phyloP scores from a whole-genome alignment of 352 stramenopile genomes.

The Phytophthora syringae region DNA sequence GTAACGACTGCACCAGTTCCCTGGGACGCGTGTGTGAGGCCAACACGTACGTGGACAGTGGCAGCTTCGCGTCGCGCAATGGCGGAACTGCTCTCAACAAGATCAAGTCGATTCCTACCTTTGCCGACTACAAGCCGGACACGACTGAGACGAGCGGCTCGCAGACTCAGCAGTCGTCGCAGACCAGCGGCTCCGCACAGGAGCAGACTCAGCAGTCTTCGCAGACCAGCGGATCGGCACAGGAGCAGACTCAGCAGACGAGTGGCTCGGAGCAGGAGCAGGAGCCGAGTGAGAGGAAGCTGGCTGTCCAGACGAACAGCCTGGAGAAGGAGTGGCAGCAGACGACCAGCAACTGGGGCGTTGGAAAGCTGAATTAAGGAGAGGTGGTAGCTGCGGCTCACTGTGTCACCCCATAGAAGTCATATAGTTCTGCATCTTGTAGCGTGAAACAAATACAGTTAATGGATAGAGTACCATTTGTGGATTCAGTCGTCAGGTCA shows the following conservation, averaged over 20 bases:
- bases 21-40: slow-evolving; percentile 22
- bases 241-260: neutral
- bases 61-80: slow-evolving; percentile 22
- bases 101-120: slow-evolving; percentile 15
- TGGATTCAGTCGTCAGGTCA: too few species aligned
- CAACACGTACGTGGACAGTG: slow-evolving; percentile 30
- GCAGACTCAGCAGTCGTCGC: slow-evolving; percentile 4
- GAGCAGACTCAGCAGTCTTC: neutral
- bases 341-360: slow-evolving; percentile 31
- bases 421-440: slow-evolving; percentile 14
- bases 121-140: slow-evolving; percentile 14
- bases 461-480: too few species aligned
- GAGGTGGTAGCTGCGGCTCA: neutral
- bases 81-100: slow-evolving; percentile 22
- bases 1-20: slow-evolving; percentile 22
- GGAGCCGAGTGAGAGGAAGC: slow-evolving; percentile 1
- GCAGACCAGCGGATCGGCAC: neutral
- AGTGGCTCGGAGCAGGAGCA: neutral
- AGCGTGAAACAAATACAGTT: slow-evolving; percentile 15
- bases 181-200: neutral
- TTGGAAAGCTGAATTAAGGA: slow-evolving; percentile 33
- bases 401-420: slow-evolving; percentile 13
- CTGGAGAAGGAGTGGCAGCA: slow-evolving; percentile 22
- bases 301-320: slow-evolving; percentile 22
- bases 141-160: slow-evolving; percentile 2